Evolutionary conservation across 1,139 yeast genomes (phyloP).

Genomic region (Blastobotrys buckinghamii): DNA sequence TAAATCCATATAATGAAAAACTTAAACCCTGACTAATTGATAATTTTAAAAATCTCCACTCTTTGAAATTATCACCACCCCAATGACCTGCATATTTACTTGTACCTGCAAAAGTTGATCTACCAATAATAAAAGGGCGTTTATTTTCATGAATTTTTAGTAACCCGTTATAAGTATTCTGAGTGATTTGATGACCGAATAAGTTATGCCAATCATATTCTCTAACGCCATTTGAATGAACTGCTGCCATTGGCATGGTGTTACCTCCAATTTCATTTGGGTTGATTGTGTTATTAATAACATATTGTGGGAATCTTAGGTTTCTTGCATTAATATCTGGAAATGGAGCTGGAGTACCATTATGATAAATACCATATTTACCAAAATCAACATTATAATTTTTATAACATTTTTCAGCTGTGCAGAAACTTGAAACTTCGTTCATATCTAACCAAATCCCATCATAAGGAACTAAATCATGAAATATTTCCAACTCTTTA

Average conservation of each 20-base stretch:
- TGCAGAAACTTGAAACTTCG: slow-evolving; percentile 35
- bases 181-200: slow-evolving; percentile 16
- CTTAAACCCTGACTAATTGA: slow-evolving; percentile 18
- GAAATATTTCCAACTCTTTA: slow-evolving; percentile 26
- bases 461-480: slow-evolving; percentile 28
- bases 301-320: slow-evolving; percentile 35
- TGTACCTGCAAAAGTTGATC: slow-evolving; percentile 21
- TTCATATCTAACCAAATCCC: slow-evolving; percentile 39
- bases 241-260: slow-evolving; percentile 33
- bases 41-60: slow-evolving; percentile 16
- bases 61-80: slow-evolving; percentile 22
- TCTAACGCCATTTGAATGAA: slow-evolving; percentile 33
- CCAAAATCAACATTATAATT: slow-evolving; percentile 19
- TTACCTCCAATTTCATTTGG: slow-evolving; percentile 30
- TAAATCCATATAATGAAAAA: slow-evolving; percentile 18
- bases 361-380: slow-evolving; percentile 21
- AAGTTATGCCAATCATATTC: slow-evolving; percentile 30
- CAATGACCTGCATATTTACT: slow-evolving; percentile 20
- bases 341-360: slow-evolving; percentile 24
- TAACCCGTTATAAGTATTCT: slow-evolving; percentile 15
- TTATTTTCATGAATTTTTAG: slow-evolving; percentile 13
- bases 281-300: slow-evolving; percentile 21
- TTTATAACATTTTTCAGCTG: slow-evolving; percentile 27
- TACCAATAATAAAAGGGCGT: slow-evolving; percentile 20
- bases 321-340: slow-evolving; percentile 33